These are phyloP conservation scores for Apiotrichum sp. DNA, from an alignment of 1,284 basidiomycete genomes.

Conservation along the genomic window DNA sequence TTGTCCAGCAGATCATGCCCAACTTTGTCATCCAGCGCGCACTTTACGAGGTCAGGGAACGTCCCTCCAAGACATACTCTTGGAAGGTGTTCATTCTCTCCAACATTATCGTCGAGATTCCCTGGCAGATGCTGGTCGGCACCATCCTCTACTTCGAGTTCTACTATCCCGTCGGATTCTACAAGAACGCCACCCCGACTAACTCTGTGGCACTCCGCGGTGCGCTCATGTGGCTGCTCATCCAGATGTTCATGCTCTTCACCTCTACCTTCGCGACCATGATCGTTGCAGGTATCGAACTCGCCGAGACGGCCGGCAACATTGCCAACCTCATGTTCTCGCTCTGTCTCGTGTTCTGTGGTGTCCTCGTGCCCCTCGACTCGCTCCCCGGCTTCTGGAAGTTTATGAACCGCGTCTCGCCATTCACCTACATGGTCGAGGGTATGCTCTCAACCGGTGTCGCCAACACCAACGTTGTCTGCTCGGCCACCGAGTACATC, in stretches of 20 bases:
- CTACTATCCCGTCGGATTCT: constrained; percentile 48
- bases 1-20: constrained; percentile 48
- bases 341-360: constrained; percentile 58
- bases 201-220: constrained; percentile 38
- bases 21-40: constrained; percentile 51
- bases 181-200: constrained; percentile 42
- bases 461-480: constrained; percentile 44
- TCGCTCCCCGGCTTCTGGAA: constrained; percentile 64
- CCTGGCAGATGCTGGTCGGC: constrained; percentile 51
- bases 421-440: constrained; percentile 56
- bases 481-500: constrained; percentile 45
- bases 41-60: constrained; percentile 68
- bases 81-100: constrained; percentile 62
- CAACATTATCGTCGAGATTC: constrained; percentile 47
- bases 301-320: constrained; percentile 47
- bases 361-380: constrained; percentile 48
- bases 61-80: constrained; percentile 69
- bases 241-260: constrained; percentile 46
- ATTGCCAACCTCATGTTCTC: constrained; percentile 48
- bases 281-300: constrained; percentile 41
- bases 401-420: constrained; percentile 75
- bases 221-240: constrained; percentile 41
- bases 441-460: constrained; percentile 52
- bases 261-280: constrained; percentile 46
- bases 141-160: constrained; percentile 47